phyloP scores from a whole-genome alignment of 1,284 basidiomycete genomes.

The Ustilago sp. region DNA sequence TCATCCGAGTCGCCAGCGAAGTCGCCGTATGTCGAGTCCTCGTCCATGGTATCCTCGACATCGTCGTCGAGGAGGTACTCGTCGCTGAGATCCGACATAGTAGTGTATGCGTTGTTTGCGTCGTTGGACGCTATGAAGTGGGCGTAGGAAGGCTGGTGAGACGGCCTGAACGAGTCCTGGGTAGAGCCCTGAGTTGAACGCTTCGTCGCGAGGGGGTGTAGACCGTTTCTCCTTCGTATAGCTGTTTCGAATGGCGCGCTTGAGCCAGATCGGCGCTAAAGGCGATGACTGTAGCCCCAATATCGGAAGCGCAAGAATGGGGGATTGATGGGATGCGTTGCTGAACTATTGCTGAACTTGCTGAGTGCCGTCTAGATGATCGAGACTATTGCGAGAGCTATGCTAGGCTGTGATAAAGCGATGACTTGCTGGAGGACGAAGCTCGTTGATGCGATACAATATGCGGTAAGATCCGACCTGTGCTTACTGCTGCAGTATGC shows the following conservation, averaged over 20 bases:
- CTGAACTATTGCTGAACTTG: background rate
- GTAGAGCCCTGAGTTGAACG: background rate
- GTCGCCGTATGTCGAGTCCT: slow-evolving; percentile 59
- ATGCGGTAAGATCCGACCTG: background rate
- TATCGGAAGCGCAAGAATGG: background rate
- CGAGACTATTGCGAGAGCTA: background rate
- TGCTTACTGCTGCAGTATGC: background rate
- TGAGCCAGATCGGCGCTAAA: background rate
- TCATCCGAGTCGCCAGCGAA: slow-evolving; percentile 39
- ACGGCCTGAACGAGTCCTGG: background rate
- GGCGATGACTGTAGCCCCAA: background rate
- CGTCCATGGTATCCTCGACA: slow-evolving; percentile 66
- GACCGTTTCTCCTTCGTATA: too few relatives aligned
- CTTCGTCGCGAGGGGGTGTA: background rate
- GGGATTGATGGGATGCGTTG: background rate
- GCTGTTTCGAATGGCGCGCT: background rate
- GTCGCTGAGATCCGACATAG: slow-evolving; percentile 54
- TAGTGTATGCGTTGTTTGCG: slow-evolving; percentile 9
- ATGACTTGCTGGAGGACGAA: background rate
- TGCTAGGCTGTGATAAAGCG: background rate
- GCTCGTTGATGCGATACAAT: background rate
- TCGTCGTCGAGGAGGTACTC: slow-evolving; percentile 50
- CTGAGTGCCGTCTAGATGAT: background rate
- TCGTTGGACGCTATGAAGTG: background rate
- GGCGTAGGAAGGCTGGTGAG: background rate